phyloP scores from a whole-genome alignment of 371 early-diverging fungal genomes.

The Blakeslea trispora region DNA sequence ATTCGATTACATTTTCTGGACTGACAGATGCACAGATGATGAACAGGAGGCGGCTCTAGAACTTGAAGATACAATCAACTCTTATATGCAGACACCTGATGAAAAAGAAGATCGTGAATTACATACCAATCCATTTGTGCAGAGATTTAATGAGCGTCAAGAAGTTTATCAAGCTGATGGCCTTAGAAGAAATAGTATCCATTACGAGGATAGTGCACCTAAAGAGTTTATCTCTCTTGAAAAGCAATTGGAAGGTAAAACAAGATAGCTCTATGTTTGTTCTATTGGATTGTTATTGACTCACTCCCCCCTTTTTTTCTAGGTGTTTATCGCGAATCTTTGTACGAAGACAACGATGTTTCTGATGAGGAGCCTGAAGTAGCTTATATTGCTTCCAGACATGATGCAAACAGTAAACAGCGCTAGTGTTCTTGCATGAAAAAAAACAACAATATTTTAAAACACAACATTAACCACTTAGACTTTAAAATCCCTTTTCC shows the following conservation, averaged over 20 bases:
- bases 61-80: constrained; percentile 10
- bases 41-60: background rate
- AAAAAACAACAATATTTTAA: too few relatives aligned
- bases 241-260: constrained; percentile 32
- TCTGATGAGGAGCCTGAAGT: constrained; percentile 23
- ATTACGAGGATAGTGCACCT: constrained; percentile 48
- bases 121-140: constrained; percentile 13
- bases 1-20: constrained; percentile 86
- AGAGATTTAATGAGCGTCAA: background rate
- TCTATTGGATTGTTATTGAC: too few relatives aligned
- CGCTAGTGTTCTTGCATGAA: too few relatives aligned
- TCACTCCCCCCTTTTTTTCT: background rate
- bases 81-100: constrained; percentile 8
- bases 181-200: constrained; percentile 48
- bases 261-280: too few relatives aligned
- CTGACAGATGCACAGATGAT: constrained; percentile 18
- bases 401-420: constrained; percentile 13
- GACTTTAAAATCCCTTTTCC: too few relatives aligned
- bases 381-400: constrained; percentile 20
- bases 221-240: constrained; percentile 46
- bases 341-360: constrained; percentile 12
- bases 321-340: constrained; percentile 5
- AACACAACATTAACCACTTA: too few relatives aligned
- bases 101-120: background rate
- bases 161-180: constrained; percentile 17